Evolutionary conservation across 352 stramenopile genomes (phyloP), one percentile per base, ranked within the genome.

Genomic region (Aphanomyces euteiches): DNA sequence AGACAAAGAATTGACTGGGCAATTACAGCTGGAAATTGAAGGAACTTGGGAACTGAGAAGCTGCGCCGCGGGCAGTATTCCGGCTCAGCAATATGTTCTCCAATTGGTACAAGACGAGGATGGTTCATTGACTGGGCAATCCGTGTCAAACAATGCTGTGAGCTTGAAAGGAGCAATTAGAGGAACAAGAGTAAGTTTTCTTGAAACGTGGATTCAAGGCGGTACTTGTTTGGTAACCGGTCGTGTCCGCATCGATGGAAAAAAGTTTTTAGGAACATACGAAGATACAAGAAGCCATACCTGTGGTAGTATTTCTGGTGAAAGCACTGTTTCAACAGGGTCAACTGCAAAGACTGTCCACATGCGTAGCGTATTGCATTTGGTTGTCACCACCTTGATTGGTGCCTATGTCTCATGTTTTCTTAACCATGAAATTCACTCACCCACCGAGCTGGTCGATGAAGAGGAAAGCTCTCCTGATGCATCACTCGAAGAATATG

Each of bases 251-350:
- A 81, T 83, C 41, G 88, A 95, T 59, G 86, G 86, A 10, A 77
- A 67, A 7, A 78, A 82, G 47, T 95, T 95, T 45, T 82, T 76
- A 47, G 88, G 88, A 36, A 90, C 74, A 47, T 95, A 95, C 45
- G 86, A 95, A 80, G 88, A 95, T 66, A 86, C 88, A 5, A 95
- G 94, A 50, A 93, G 86, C 45, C 86, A 93, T 65, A 95, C 88
- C 10, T 91, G 84, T 65, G 88, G 88, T 47, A 89, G 78, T 48
- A 94, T 95, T 73, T 74, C 89, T 12, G 88, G 88, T 37, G 54
- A 61, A 40, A 45, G 54, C 37, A 87, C 78, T 56, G 92, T 88
- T 63, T 77, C 87, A 7, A 78, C 75, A n/a, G 2, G 13, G 19
- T 47, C 73, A 6, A 39, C 36, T 15, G 15, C 12, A 78, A 66